Percentiles rank a stretch among this genome's conserved stretches.
These are phyloP conservation scores for Chlamydomonas sp. DNA, from an alignment of 139 green algal genomes.

Conservation along the genomic window DNA sequence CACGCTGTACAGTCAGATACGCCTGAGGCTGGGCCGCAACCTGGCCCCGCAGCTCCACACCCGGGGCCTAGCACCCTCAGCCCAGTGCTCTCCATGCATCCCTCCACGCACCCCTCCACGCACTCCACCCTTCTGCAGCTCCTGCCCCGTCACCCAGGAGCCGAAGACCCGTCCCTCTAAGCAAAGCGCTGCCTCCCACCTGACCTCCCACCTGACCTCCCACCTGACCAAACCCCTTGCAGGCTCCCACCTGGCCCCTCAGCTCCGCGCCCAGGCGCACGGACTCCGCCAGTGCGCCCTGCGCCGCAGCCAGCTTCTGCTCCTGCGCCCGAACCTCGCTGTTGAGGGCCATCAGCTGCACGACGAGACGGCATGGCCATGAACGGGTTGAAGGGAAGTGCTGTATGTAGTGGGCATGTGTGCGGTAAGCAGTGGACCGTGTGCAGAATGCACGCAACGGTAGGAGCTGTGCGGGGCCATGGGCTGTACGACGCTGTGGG, in stretches of 20 bases:
- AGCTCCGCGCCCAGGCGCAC: conserved; percentile 16
- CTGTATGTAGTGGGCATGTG: not conserved
- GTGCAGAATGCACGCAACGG: no score
- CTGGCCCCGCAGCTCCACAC: no score
- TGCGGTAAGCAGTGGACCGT: not conserved
- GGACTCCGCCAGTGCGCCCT: conserved; percentile 3
- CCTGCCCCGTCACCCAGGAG: no score
- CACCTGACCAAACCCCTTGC: not conserved
- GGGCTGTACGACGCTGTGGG: no score
- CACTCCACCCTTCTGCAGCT: no score
- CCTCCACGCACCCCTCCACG: no score
- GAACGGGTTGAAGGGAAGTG: not conserved
- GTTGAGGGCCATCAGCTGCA: conserved; percentile 13
- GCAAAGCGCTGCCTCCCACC: not conserved
- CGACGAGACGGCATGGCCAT: not conserved
- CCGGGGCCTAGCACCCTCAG: no score
- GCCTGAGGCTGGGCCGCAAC: no score
- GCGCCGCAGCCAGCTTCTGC: conserved; percentile 16
- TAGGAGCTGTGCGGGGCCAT: no score
- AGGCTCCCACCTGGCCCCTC: conserved; percentile 14
- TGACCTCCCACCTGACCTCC: not conserved
- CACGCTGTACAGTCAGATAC: no score
- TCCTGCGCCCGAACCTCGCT: conserved; percentile 17
- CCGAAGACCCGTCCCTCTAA: no score
- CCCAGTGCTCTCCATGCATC: no score